These are phyloP conservation scores for Glycine latifolia DNA, from an alignment of 306 rosid genomes.

Conservation along the genomic window DNA sequence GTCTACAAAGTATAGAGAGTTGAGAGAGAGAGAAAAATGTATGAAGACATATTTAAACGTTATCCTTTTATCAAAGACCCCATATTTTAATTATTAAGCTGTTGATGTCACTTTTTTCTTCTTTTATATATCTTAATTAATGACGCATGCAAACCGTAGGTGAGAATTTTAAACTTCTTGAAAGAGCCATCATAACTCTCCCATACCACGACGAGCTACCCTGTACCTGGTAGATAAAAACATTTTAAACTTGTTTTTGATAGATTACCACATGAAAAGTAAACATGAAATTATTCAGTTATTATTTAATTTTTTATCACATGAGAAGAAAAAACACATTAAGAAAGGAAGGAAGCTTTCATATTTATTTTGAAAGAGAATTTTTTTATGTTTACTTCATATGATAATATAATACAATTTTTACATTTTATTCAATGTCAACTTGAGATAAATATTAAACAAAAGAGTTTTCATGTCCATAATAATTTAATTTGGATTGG, in stretches of 20 bases:
- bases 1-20: not conserved
- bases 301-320: not conserved
- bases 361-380: no score
- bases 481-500: no score
- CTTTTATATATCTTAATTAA: not conserved
- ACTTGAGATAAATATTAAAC: no score
- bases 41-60: not conserved
- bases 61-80: not conserved
- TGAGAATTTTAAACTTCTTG: not conserved
- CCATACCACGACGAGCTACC: slow-evolving; percentile 2
- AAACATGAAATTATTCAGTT: not conserved
- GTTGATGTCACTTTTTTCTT: not conserved
- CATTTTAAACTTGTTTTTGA: not conserved
- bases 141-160: not conserved
- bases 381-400: no score
- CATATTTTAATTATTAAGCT: not conserved
- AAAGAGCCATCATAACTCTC: not conserved
- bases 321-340: not conserved
- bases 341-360: not conserved
- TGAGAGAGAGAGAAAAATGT: not conserved
- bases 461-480: no score
- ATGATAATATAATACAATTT: no score
- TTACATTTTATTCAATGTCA: no score
- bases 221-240: not conserved
- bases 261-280: not conserved